Percentiles rank a stretch among this genome's conserved stretches.
Conservation (phyloP, 2,329 filamentous ascomycete genomes). For the Taxawa tesnikishii region DNA sequence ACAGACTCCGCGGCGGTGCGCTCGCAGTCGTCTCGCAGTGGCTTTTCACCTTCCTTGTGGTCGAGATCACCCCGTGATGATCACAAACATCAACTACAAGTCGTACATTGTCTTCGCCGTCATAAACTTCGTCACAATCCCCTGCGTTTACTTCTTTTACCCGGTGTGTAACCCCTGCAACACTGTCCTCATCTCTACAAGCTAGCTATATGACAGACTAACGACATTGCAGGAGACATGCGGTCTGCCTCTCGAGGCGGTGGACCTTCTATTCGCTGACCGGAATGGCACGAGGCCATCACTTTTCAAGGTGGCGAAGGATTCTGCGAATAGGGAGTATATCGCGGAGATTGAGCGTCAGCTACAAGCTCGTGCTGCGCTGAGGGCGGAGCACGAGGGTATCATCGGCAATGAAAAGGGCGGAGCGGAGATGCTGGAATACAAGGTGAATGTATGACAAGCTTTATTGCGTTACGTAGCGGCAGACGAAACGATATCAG, state of each 20-base stretch:
- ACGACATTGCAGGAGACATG: no score
- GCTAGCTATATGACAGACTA: no score
- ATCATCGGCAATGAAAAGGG: background rate
- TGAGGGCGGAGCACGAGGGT: background rate
- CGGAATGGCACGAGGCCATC: constrained; percentile 3
- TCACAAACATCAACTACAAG: constrained; percentile 41
- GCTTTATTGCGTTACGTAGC: no score
- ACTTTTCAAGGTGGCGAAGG: constrained; percentile 3
- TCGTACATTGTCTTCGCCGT: constrained; percentile 50
- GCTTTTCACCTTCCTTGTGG: constrained; percentile 46
- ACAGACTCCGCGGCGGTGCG: constrained; percentile 10
- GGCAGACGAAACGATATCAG: no score
- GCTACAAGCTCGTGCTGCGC: background rate
- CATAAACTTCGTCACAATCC: constrained; percentile 50
- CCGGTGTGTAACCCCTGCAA: no score
- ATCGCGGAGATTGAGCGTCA: background rate
- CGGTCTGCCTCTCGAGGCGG: constrained; percentile 6
- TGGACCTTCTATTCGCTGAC: constrained; percentile 9
- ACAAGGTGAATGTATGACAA: no score
- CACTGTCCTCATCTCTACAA: no score
- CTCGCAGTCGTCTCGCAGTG: constrained; percentile 17
- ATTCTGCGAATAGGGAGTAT: background rate
- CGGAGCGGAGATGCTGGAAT: background rate
- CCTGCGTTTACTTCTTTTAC: constrained; percentile 34
- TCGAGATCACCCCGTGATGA: constrained; percentile 53